Evolutionary conservation across 768 basidiomycete genomes (phyloP).

Genomic region (Tulasnella calospora): DNA sequence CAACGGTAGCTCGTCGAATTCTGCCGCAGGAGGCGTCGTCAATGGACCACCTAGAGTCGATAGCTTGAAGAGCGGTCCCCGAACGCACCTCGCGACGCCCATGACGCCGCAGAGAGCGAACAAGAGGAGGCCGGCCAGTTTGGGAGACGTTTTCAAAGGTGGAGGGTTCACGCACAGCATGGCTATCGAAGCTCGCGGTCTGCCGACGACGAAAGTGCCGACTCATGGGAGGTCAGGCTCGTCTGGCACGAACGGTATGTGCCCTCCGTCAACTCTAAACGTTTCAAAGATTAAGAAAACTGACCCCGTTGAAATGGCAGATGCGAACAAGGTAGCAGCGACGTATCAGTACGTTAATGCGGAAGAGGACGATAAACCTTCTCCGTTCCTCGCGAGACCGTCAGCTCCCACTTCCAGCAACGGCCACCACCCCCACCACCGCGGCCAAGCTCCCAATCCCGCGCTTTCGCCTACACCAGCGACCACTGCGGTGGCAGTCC

Average conservation of each 20-base stretch:
- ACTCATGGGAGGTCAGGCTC: not conserved
- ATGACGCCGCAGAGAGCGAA: not conserved
- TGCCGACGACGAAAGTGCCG: not conserved
- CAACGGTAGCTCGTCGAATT: not conserved
- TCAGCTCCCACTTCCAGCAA: not conserved
- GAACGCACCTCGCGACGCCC: not conserved
- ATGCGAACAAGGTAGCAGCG: slow-evolving; percentile 6
- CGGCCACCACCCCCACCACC: not conserved
- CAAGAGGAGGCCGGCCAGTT: slow-evolving; percentile 18
- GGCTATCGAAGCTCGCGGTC: not conserved
- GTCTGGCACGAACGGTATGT: not conserved
- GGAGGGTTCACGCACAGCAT: not conserved
- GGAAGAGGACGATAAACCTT: slow-evolving; percentile 4
- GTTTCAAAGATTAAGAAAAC: not conserved
- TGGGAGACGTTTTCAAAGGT: slow-evolving; percentile 18
- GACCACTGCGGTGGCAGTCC: not conserved
- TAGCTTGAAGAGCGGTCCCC: slow-evolving; percentile 14
- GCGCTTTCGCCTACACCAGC: slow-evolving; percentile 16
- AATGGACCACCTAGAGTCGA: not conserved
- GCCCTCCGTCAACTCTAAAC: not conserved
- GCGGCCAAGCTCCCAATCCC: slow-evolving; percentile 1
- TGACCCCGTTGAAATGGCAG: not conserved
- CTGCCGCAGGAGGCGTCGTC: not conserved
- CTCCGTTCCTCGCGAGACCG: not conserved
- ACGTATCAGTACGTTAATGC: slow-evolving; percentile 24